phyloP scores from a whole-genome alignment of 2,329 filamentous ascomycete genomes.

The Calonectria pauciramosa region DNA sequence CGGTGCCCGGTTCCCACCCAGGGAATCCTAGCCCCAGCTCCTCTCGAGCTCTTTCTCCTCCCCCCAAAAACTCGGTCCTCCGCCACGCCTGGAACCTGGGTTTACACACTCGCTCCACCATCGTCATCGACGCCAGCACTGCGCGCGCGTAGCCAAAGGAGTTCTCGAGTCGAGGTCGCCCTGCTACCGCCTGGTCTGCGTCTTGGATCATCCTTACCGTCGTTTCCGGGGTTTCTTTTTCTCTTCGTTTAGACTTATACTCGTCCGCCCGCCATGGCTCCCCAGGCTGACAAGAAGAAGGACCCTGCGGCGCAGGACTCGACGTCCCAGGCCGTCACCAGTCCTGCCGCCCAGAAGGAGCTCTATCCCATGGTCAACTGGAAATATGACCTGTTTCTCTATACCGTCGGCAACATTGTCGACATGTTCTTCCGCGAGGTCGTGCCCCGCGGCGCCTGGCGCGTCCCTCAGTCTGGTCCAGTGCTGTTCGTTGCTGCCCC shows the following conservation, averaged over 20 bases:
- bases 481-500: constrained; percentile 97
- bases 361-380: constrained; percentile 78
- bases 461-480: constrained; percentile 88
- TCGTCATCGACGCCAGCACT: constrained; percentile 17
- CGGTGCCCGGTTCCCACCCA: constrained; percentile 15
- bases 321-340: constrained; percentile 38
- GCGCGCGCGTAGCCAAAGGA: constrained; percentile 9
- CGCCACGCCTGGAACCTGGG: background rate
- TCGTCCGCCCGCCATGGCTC: constrained; percentile 36
- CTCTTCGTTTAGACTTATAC: background rate
- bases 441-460: constrained; percentile 94
- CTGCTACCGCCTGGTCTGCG: background rate
- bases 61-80: constrained; percentile 22
- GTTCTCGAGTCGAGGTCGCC: background rate
- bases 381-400: constrained; percentile 84
- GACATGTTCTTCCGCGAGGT: constrained; percentile 99
- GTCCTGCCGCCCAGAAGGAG: constrained; percentile 60
- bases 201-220: background rate
- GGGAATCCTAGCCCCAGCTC: constrained; percentile 22
- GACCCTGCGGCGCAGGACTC: constrained; percentile 42
- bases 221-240: background rate
- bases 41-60: constrained; percentile 8
- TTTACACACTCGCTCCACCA: constrained; percentile 11
- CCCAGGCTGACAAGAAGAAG: constrained; percentile 40
- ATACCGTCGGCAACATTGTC: constrained; percentile 84